Conservation (phyloP, 306 rosid genomes). For the Astragalus glycyphyllos region DNA sequence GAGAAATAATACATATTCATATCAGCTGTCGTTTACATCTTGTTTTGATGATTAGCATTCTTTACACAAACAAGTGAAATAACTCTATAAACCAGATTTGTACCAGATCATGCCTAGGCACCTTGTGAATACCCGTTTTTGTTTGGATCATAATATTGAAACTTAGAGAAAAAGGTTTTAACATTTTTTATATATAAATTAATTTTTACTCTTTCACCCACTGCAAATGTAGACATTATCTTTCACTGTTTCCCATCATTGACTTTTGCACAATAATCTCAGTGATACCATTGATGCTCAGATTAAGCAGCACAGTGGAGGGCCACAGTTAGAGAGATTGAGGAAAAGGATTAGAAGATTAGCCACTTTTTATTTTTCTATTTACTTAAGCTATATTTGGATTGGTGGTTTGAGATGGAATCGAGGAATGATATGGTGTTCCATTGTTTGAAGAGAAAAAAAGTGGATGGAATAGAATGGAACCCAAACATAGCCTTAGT, state of each 20-base stretch:
- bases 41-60: slow-evolving; percentile 1
- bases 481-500: no score
- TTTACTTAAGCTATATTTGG: no score
- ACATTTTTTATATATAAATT: no score
- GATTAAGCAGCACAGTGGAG: neutral
- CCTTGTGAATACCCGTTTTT: neutral
- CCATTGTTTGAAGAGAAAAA: no score
- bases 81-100: neutral
- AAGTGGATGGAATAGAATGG: no score
- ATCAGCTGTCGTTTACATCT: neutral
- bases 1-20: neutral
- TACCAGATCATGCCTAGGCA: slow-evolving; percentile 1
- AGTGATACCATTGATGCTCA: neutral
- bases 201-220: neutral
- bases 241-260: neutral
- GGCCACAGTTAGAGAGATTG: neutral
- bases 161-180: neutral
- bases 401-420: no score
- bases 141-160: neutral
- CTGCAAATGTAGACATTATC: neutral
- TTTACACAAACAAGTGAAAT: slow-evolving; percentile 17
- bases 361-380: neutral
- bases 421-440: no score
- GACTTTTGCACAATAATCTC: neutral
- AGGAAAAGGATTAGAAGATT: neutral